Evolutionary conservation across 768 basidiomycete genomes (phyloP), one percentile per base, ranked within the genome.

Genomic region (Tulasnella sp.): DNA sequence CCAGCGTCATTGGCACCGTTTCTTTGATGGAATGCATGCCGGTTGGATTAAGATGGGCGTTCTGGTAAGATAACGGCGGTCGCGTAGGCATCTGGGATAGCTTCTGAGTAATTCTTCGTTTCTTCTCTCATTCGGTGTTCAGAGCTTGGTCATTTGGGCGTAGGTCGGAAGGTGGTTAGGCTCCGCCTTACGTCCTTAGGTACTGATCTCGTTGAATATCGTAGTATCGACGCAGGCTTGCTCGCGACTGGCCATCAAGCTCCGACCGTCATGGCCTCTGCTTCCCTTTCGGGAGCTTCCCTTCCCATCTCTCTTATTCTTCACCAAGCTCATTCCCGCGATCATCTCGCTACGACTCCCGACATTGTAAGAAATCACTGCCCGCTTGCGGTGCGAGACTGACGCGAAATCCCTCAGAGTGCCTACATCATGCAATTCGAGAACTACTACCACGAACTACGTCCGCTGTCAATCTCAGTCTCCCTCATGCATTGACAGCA

Each of bases 381-480:
- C 14, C 26, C n/a, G n/a, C n/a, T n/a, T n/a, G n/a, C n/a, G n/a
- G n/a, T n/a, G n/a, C n/a, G n/a, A n/a, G n/a, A n/a, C n/a, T 64
- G 17, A 39, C 44, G 19, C 22, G 39, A 62, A 5, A 44, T 29
- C 64, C 32, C 32, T 44, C 22, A 72, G 71, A 72, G 62, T 12
- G 37, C 37, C 16, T 72, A 72, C 41, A 64, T 72, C 19, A 72
- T 72, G 62, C 37, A 40, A 7, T 62, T 72, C n/a, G 71, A 72
- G 35, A 40, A 47, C 36, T 72, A 72, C 19, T 63, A 67, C 41
- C 64, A 72, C 12, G 71, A 62, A 4, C 59, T 72, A 26, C 71
- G 64, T 9, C 71, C 71, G 36, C 71, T 72, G 34, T 72, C 71
- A 14, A 66, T 72, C 62, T 63, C n/a, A 29, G 22, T 19, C 22